These are phyloP conservation scores for Fusarium sp. DNA, from an alignment of 2,329 filamentous ascomycete genomes.

Conservation along the genomic window DNA sequence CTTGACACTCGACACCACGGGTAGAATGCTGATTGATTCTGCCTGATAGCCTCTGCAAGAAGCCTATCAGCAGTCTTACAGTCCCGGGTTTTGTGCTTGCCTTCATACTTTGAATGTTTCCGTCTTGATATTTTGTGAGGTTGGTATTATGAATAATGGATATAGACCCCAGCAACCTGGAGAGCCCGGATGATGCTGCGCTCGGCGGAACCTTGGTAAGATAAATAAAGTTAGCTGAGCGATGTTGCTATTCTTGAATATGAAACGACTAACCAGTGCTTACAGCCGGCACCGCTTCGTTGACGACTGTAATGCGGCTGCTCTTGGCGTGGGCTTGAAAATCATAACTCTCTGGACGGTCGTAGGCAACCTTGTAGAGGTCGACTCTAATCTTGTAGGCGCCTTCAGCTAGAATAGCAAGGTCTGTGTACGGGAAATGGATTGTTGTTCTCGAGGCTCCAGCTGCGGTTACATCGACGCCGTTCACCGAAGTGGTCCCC, in stretches of 20 bases:
- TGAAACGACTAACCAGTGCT: conserved; percentile 4
- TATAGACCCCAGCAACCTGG: neutral
- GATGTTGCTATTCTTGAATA: fast-evolving
- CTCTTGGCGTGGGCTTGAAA: conserved; percentile 31
- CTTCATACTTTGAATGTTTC: neutral
- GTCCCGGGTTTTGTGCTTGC: neutral
- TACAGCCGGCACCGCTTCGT: neutral
- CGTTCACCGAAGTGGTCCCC: conserved; percentile 32
- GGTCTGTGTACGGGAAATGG: conserved; percentile 41
- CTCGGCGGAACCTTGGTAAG: conserved; percentile 3
- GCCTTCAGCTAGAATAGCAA: conserved; percentile 37
- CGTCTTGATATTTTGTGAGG: neutral
- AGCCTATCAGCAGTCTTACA: neutral
- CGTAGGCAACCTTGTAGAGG: conserved; percentile 36
- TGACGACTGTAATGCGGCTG: conserved; percentile 20
- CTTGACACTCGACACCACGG: neutral
- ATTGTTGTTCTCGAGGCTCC: conserved; percentile 14
- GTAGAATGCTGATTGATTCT: neutral
- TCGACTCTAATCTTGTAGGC: conserved; percentile 43
- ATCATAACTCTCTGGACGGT: conserved; percentile 8
- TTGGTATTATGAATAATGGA: neutral
- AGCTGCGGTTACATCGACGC: conserved; percentile 13
- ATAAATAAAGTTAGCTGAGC: neutral
- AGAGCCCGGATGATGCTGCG: neutral
- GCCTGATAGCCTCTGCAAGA: neutral